Evolutionary conservation across 257 asterid genomes (phyloP).

Genomic region (Scutellaria baicalensis): DNA sequence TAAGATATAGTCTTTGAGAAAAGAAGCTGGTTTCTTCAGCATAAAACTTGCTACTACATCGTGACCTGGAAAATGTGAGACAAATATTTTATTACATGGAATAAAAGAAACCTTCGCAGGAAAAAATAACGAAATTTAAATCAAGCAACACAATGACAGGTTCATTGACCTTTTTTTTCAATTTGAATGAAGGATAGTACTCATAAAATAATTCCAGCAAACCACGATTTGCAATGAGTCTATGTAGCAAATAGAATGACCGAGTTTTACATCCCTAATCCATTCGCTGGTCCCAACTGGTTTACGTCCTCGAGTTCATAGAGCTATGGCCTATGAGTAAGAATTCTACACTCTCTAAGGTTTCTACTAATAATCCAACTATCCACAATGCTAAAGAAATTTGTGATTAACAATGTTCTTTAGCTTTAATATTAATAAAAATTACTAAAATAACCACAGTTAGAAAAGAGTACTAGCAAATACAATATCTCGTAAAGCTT

Average conservation of each 20-base stretch:
- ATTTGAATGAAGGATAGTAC: background rate
- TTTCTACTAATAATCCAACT: no score
- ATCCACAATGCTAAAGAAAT: no score
- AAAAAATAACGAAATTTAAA: background rate
- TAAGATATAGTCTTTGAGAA: constrained; percentile 49
- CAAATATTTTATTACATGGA: constrained; percentile 3
- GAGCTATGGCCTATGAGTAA: no score
- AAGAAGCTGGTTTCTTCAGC: constrained; percentile 57
- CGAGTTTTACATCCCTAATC: background rate
- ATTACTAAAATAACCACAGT: background rate
- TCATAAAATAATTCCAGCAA: background rate
- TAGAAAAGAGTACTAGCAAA: no score
- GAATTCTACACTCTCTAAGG: no score
- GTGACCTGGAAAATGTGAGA: constrained; percentile 54
- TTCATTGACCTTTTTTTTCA: background rate
- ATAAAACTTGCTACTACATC: constrained; percentile 80
- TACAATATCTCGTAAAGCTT: no score
- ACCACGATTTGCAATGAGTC: background rate
- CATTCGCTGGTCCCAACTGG: background rate
- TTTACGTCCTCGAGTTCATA: background rate
- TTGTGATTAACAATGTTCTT: no score
- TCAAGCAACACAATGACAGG: background rate
- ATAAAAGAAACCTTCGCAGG: background rate
- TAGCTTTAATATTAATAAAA: no score
- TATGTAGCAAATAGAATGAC: background rate